Evolutionary conservation across 352 stramenopile genomes (phyloP).

Genomic region (Elongisporangium senticosum): DNA sequence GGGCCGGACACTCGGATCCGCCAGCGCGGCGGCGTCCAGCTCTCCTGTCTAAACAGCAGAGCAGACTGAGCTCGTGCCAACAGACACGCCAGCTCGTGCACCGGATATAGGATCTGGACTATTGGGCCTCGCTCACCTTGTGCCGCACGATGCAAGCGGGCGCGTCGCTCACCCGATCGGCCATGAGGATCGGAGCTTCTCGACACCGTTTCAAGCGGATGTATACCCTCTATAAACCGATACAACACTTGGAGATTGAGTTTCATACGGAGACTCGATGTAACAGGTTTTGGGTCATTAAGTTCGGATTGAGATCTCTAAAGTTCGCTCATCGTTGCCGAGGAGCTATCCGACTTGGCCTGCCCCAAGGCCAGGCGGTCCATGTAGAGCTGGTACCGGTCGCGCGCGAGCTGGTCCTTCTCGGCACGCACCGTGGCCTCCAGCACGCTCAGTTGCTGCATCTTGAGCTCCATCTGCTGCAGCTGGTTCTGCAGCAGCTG

Average conservation of each 20-base stretch:
- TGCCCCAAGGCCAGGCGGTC: slow-evolving; percentile 58
- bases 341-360: slow-evolving; percentile 27
- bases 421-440: slow-evolving; percentile 48
- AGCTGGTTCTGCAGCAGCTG: slow-evolving; percentile 67
- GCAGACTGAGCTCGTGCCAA: background rate
- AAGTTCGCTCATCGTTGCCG: slow-evolving; percentile 4
- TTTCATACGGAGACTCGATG: background rate
- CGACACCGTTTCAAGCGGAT: background rate
- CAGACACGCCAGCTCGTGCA: background rate
- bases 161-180: slow-evolving; percentile 1
- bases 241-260: background rate
- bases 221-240: background rate
- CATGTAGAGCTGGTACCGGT: slow-evolving; percentile 70
- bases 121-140: slow-evolving; percentile 1
- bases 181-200: background rate
- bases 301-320: no score
- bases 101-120: no score
- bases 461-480: slow-evolving; percentile 74
- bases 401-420: slow-evolving; percentile 50
- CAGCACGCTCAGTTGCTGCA: slow-evolving; percentile 59
- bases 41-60: background rate
- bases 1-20: no score
- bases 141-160: slow-evolving; percentile 18
- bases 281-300: background rate
- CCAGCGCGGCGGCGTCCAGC: no score